Evolutionary conservation across 176 grass and related monocot genomes (phyloP).

Genomic region (Juncus effusus): DNA sequence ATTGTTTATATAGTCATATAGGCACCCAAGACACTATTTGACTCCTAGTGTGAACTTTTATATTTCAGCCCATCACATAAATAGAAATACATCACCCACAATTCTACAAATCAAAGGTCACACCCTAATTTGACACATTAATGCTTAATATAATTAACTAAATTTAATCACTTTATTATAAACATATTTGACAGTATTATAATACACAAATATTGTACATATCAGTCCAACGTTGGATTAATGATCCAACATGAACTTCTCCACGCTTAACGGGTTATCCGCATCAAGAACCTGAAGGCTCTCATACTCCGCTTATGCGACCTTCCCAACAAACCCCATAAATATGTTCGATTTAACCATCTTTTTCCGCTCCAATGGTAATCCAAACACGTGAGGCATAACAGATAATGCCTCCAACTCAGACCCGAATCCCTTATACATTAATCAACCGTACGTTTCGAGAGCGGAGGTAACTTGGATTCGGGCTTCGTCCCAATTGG

Average conservation of each 20-base stretch:
- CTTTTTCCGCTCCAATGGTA: slow-evolving; percentile 39
- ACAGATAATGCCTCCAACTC: slow-evolving; percentile 33
- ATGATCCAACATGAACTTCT: slow-evolving; percentile 20
- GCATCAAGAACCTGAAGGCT: slow-evolving; percentile 31
- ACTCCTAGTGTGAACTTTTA: too few relatives aligned
- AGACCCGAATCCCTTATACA: slow-evolving; percentile 24
- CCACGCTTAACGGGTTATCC: slow-evolving; percentile 20
- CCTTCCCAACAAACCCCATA: slow-evolving; percentile 37
- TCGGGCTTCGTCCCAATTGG: slow-evolving; percentile 36
- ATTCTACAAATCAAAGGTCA: too few relatives aligned
- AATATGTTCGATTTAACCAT: neutral
- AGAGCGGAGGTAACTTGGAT: slow-evolving; percentile 38
- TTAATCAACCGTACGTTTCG: slow-evolving; percentile 37
- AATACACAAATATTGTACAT: too few relatives aligned
- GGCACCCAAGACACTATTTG: too few relatives aligned
- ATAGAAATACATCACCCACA: too few relatives aligned
- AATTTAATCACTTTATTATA: too few relatives aligned
- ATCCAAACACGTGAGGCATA: slow-evolving; percentile 40
- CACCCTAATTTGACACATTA: too few relatives aligned
- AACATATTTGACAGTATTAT: too few relatives aligned
- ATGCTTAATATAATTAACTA: too few relatives aligned
- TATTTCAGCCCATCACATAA: too few relatives aligned
- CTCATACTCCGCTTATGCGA: slow-evolving; percentile 35
- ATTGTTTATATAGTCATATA: too few relatives aligned
- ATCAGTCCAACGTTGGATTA: too few relatives aligned